phyloP scores from a whole-genome alignment of 371 early-diverging fungal species.

The Coemansia sp. region DNA sequence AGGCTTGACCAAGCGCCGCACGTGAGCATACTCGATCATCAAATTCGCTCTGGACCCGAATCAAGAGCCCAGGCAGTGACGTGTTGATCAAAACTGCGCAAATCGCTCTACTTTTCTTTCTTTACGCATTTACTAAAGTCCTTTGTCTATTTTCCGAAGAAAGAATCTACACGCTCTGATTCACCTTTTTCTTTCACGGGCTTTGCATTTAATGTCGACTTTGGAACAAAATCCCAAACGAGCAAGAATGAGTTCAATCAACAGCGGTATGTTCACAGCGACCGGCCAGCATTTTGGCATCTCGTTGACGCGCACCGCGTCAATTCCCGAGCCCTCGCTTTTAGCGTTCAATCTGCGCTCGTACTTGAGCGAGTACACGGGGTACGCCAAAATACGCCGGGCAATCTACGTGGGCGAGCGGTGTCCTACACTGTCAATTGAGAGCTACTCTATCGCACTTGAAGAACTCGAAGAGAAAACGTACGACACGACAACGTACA shows the following conservation, averaged over 20 bases:
- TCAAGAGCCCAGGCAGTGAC: background rate
- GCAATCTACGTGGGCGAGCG: slow-evolving; percentile 49
- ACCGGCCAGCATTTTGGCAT: slow-evolving; percentile 10
- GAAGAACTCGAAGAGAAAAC: slow-evolving; percentile 49
- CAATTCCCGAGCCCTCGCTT: slow-evolving; percentile 14
- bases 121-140: background rate
- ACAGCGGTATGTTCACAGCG: background rate
- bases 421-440: slow-evolving; percentile 54
- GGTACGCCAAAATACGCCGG: slow-evolving; percentile 21
- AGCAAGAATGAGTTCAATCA: slow-evolving; percentile 33
- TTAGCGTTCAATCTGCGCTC: slow-evolving; percentile 17
- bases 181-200: background rate
- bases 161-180: background rate
- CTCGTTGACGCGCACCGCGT: background rate
- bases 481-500: slow-evolving; percentile 47
- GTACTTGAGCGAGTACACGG: slow-evolving; percentile 32
- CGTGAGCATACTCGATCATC: background rate
- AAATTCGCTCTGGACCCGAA: background rate
- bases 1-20: background rate
- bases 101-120: background rate
- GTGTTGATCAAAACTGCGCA: background rate
- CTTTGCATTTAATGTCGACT: slow-evolving; percentile 20
- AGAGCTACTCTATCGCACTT: slow-evolving; percentile 54
- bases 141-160: background rate
- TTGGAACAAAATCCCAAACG: slow-evolving; percentile 13